Evolutionary conservation across 2,329 filamentous ascomycete genomes (phyloP).

Genomic region (Fusarium xyrophilum): DNA sequence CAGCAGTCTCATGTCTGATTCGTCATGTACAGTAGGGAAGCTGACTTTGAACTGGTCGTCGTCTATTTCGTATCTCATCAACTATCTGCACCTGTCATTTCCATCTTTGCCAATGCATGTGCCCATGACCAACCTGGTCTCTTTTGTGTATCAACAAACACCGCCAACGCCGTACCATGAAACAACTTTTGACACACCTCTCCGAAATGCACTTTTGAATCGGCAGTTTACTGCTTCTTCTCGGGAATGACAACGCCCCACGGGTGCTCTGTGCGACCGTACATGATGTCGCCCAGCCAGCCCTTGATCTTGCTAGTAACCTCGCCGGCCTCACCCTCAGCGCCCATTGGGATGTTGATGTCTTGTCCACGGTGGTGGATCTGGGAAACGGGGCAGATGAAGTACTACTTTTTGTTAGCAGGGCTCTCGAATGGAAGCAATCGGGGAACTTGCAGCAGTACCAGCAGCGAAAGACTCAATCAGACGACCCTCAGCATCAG

Average conservation of each 20-base stretch:
- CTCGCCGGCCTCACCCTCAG: constrained; percentile 56
- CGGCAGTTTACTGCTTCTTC: constrained; percentile 56
- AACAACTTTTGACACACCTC: constrained; percentile 8
- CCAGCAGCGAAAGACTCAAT: constrained; percentile 87
- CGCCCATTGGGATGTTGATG: constrained; percentile 67
- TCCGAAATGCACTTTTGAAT: background rate
- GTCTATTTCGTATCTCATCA: constrained; percentile 40
- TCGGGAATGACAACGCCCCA: constrained; percentile 75
- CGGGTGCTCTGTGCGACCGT: constrained; percentile 69
- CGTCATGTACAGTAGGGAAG: background rate
- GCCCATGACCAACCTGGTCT: constrained; percentile 13
- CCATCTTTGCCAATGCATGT: constrained; percentile 3
- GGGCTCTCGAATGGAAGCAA: background rate
- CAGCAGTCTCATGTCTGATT: background rate
- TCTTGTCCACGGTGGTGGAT: constrained; percentile 73
- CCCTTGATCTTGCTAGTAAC: constrained; percentile 69
- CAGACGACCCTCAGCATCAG: constrained; percentile 75
- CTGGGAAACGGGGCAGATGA: constrained; percentile 71
- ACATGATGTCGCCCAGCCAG: constrained; percentile 77
- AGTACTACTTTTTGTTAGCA: constrained; percentile 60
- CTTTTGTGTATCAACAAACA: constrained; percentile 32
- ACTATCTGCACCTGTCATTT: constrained; percentile 12
- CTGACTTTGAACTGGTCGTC: constrained; percentile 25
- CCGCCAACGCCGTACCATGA: constrained; percentile 39
- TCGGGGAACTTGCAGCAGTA: constrained; percentile 73